Conservation (phyloP, 179 eudicot genomes). For the Camellia oleifera region DNA sequence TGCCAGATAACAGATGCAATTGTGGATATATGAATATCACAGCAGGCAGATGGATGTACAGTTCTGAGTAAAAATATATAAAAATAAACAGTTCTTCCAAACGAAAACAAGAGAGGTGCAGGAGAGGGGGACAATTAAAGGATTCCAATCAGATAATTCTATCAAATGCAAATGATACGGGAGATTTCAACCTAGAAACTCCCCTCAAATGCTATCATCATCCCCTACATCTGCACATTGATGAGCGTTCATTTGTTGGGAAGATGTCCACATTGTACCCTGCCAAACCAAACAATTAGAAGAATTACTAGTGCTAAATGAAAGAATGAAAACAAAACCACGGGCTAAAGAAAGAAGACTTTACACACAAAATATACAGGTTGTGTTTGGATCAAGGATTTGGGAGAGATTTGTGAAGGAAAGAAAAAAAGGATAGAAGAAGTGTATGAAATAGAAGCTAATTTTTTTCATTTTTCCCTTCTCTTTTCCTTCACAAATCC, state of each 20-base stretch:
- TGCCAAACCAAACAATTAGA: slow-evolving; percentile 12
- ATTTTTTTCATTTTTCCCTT: too few relatives aligned
- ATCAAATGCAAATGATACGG: background rate
- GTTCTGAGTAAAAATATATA: background rate
- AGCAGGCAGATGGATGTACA: slow-evolving; percentile 11
- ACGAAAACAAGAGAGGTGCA: background rate
- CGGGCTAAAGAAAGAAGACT: too few relatives aligned
- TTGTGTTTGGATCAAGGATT: too few relatives aligned
- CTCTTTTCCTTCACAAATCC: too few relatives aligned
- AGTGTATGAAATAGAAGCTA: too few relatives aligned
- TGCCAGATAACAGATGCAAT: background rate
- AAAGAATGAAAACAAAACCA: too few relatives aligned
- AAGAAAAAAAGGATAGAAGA: too few relatives aligned
- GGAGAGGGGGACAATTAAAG: background rate
- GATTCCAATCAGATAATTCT: background rate
- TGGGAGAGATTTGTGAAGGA: too few relatives aligned
- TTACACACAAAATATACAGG: too few relatives aligned
- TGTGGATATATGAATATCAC: slow-evolving; percentile 8
- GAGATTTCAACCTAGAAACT: slow-evolving; percentile 5
- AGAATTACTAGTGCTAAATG: background rate
- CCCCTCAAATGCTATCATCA: slow-evolving; percentile 8
- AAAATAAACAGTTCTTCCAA: slow-evolving; percentile 2
- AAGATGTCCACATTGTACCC: slow-evolving; percentile 6
- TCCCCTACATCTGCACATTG: slow-evolving; percentile 11
- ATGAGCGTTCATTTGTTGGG: background rate